These are phyloP conservation scores for Ganoderma multipileum DNA, from an alignment of 1,284 basidiomycete genomes.

Conservation along the genomic window DNA sequence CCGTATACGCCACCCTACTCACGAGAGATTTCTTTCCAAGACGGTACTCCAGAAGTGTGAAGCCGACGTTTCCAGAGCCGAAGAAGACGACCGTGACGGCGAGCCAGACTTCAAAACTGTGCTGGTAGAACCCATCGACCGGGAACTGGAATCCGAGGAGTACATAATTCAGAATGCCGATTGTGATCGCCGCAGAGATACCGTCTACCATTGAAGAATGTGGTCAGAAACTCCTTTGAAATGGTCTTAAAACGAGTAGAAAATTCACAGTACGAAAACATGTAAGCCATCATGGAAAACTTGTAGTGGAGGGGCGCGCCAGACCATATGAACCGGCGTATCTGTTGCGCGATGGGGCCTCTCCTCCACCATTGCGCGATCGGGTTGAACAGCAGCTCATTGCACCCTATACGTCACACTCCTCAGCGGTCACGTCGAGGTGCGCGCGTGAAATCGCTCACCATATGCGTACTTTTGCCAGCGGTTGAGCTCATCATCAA, in stretches of 20 bases:
- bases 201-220: conserved; percentile 39
- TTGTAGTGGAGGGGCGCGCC: conserved; percentile 51
- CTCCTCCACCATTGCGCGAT: conserved; percentile 53
- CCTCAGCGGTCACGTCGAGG: background rate
- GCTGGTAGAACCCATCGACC: conserved; percentile 54
- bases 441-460: conserved; percentile 17
- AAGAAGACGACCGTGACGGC: conserved; percentile 60
- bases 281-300: conserved; percentile 52
- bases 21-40: conserved; percentile 46
- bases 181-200: conserved; percentile 45
- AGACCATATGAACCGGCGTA: conserved; percentile 52
- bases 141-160: conserved; percentile 55
- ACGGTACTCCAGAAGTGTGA: conserved; percentile 57
- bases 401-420: conserved; percentile 34
- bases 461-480: conserved; percentile 69
- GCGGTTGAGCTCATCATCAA: conserved; percentile 59
- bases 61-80: conserved; percentile 54
- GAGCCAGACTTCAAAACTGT: conserved; percentile 53
- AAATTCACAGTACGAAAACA: conserved; percentile 51
- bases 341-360: conserved; percentile 57
- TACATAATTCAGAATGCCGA: conserved; percentile 49
- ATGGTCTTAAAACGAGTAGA: background rate
- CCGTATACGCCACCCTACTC: background rate
- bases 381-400: conserved; percentile 52
- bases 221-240: background rate